These are phyloP conservation scores for Avicennia marina DNA, from an alignment of 257 asterid species.

Conservation along the genomic window DNA sequence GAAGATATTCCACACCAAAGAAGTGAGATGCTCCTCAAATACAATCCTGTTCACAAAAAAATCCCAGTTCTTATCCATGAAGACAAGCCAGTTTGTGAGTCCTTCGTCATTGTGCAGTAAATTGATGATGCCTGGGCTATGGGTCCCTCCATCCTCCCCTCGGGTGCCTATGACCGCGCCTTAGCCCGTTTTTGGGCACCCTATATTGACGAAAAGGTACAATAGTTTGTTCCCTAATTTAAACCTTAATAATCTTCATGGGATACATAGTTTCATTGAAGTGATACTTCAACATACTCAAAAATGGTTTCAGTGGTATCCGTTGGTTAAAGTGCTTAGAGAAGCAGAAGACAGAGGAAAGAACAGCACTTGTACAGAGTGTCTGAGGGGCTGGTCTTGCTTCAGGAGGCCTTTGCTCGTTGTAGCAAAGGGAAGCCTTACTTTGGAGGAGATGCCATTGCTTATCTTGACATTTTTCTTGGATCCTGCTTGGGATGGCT, in stretches of 20 bases:
- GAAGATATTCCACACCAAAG: not conserved
- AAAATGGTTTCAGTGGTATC: conserved; percentile 29
- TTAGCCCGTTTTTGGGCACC: conserved; percentile 45
- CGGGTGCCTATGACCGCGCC: conserved; percentile 28
- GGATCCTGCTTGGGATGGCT: conserved; percentile 40
- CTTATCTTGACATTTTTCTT: conserved; percentile 39
- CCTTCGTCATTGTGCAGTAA: conserved; percentile 30
- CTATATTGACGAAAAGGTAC: conserved; percentile 41
- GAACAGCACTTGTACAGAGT: conserved; percentile 9
- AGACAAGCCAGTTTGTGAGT: conserved; percentile 32
- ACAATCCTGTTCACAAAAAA: conserved; percentile 35
- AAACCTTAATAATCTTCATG: too few relatives aligned
- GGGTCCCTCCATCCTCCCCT: conserved; percentile 10
- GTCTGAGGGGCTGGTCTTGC: conserved; percentile 16
- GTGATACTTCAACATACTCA: not conserved
- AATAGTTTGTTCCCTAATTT: not conserved
- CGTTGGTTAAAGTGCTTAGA: conserved; percentile 16
- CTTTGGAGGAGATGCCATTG: conserved; percentile 48
- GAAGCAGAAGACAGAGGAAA: conserved; percentile 15
- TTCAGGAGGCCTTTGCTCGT: conserved; percentile 34
- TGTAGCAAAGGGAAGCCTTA: conserved; percentile 33
- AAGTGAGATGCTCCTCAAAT: conserved; percentile 28
- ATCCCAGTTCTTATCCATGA: conserved; percentile 34
- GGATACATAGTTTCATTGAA: not conserved
- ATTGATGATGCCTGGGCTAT: conserved; percentile 28